Base-by-base conservation (phyloP, 331 rosid species). In the Saraca asoca region DNA sequence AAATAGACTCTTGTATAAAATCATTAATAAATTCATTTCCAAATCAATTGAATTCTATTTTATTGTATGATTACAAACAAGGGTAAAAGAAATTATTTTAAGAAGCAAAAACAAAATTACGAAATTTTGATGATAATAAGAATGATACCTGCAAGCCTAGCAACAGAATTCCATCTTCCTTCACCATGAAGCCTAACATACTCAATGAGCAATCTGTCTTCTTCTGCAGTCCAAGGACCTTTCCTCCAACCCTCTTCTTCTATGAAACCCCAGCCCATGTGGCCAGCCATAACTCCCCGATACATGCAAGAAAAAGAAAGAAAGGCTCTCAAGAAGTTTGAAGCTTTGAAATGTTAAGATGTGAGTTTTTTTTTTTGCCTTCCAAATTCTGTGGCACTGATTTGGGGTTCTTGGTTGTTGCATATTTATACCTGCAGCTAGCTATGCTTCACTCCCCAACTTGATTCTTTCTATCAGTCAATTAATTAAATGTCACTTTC, bases 151-250 rank as follows among this genome's bases (percentile, higher is more conserved):
- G 95, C 80, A 81, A 88, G 95, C 46, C 87, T 87, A 54, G 97
- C 79, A 15, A 94, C 97, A 64, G 97, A 94, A 77, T 88, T 94
- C 99, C 99, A 94, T 84, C 99, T 83, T 9, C 99, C 99, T 80
- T 94, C 99, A 59, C 99, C 99, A 78, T 90, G 91, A 12, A 85
- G 31, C 62, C 80, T 78, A 46, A 94, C 97, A 88, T 94, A 90
- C 45, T 94, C 82, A 73, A 81, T 81, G 18, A 94, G 96, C 80
- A 90, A 73, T 64, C 85, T 75, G 75, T 94, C 97, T 68, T 94
- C 99, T 53, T 90, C 96, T 71, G 89, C 71, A 78, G 97, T 94
- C 99, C 99, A 94, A 60, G 99, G 99, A 13, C 99, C 99, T 77
- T 94, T 94, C 62, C 99, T 86, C 96, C 99, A 94, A 12, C 85